phyloP scores from a whole-genome alignment of 352 stramenopile species.

The Globisporangium camurandrum region DNA sequence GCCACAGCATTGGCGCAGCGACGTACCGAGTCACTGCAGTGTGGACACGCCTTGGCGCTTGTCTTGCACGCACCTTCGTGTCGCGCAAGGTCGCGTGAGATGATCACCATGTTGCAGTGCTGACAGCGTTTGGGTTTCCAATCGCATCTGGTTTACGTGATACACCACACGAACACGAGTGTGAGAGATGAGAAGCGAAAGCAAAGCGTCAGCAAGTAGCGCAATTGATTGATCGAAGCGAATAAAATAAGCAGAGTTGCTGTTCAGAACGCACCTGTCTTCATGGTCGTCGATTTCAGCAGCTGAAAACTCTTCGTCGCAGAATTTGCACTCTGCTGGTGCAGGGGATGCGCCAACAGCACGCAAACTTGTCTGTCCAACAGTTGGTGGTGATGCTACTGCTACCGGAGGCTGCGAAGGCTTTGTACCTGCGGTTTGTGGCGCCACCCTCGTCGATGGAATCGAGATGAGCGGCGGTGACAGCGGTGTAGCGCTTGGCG shows the following conservation, averaged over 20 bases:
- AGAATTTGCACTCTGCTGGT: constrained; percentile 63
- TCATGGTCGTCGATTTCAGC: constrained; percentile 58
- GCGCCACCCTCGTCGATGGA: too few species aligned
- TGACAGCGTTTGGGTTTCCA: constrained; percentile 74
- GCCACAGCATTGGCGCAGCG: neutral
- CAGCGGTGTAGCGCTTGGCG: neutral
- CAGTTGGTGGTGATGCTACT: neutral
- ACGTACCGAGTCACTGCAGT: constrained; percentile 59
- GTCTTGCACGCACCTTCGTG: constrained; percentile 69
- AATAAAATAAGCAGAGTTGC: too few species aligned
- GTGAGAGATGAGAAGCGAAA: too few species aligned
- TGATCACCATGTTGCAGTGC: constrained; percentile 81
- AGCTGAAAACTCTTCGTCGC: constrained; percentile 54
- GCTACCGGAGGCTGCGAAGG: neutral
- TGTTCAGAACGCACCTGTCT: constrained; percentile 37
- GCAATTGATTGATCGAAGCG: too few species aligned
- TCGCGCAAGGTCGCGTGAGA: constrained; percentile 44
- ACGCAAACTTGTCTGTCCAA: too few species aligned
- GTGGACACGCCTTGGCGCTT: constrained; percentile 46
- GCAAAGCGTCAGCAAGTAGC: too few species aligned
- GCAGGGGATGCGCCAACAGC: too few species aligned
- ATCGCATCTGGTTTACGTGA: constrained; percentile 47
- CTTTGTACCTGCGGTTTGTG: neutral
- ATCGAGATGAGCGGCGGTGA: neutral
- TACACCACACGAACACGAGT: neutral